A percentile compares a stretch with the other conserved stretches of the same genome.
phyloP scores from a whole-genome alignment of 169 alveolate species.

The Plasmodium reichenowi region DNA sequence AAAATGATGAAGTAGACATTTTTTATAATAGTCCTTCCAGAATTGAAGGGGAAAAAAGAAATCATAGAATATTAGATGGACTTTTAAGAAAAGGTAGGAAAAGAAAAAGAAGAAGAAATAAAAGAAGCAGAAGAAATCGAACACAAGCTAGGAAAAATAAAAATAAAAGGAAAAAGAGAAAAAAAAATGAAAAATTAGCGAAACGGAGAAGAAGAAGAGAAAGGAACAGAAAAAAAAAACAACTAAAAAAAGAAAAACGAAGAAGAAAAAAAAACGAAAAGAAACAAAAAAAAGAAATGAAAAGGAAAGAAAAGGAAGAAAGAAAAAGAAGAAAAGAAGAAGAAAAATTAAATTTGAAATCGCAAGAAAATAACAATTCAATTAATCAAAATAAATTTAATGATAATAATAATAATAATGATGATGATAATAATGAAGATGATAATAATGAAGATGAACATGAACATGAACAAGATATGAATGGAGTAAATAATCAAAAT shows the following conservation, averaged over 20 bases:
- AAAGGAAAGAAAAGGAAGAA: slow-evolving; percentile 12
- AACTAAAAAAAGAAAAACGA: neutral
- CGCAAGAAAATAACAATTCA: neutral
- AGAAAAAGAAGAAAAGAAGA: slow-evolving; percentile 12
- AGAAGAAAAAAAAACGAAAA: neutral
- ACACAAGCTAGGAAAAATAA: neutral
- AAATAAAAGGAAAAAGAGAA: neutral
- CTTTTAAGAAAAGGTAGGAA: slow-evolving; percentile 6
- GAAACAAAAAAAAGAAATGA: slow-evolving; percentile 11
- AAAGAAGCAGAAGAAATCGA: neutral
- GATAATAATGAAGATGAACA: neutral
- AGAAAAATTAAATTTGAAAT: neutral
- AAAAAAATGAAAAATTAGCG: neutral
- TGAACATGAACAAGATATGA: neutral
- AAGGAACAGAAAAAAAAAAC: slow-evolving; percentile 3
- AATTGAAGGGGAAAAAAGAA: neutral
- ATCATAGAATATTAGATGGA: slow-evolving; percentile 8
- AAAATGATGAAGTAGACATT: neutral
- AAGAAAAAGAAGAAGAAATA: neutral
- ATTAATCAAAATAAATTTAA: neutral
- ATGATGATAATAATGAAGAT: neutral
- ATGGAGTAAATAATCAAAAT: neutral
- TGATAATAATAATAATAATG: neutral
- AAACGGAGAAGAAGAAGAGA: neutral
- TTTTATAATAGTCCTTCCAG: neutral